Base-by-base conservation (phyloP, 805 yeast species). In the Soucietia sequanensis region DNA sequence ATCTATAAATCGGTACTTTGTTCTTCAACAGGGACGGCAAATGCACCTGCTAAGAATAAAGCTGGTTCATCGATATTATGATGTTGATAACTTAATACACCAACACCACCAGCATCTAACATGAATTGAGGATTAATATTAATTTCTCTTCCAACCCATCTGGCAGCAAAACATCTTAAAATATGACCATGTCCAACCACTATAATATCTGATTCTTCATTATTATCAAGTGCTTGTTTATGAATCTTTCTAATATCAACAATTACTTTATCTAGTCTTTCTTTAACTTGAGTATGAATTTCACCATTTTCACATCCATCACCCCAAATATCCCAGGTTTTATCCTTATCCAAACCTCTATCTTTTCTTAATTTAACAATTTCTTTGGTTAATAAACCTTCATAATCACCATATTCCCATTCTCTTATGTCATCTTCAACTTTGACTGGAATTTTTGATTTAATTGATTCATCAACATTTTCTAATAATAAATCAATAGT, bases 351-450 rank as follows among this genome's bases (percentile, higher is more conserved):
- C 25, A 84, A 60, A 0, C 93, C 95, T 35, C 81, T 70, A 19
- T 62, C 48, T 18, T 63, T 62, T 55, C 95, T 76, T 45, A 78
- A 59, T 10, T 68, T 75, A 28, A 72, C 63, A 56, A 90, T 88
- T 49, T 90, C 78, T 5, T 64, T 56, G 2, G 95, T 84, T 38
- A 72, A 55, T 46, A 80, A 59, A 4, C 98, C 98, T 68, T 91
- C 98, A 58, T 91, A 91, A 53, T 86, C 93, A 47, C 98, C 98
- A 52, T 91, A 91, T 46, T 87, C 95, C 97, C 97, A 91, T 62
- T 91, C 98, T 48, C 93, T 75, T 32, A 89, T 61, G 50, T 87
- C 89, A 31, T 84, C 78, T 43, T 80, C 82, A 14, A 47, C 53
- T 38, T 66, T 60, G 28, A 72, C 50, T 6, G 71, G 64, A 31